Evolutionary conservation across 495 filamentous ascomycete genomes (phyloP).

Genomic region (Amniculicola lignicola): DNA sequence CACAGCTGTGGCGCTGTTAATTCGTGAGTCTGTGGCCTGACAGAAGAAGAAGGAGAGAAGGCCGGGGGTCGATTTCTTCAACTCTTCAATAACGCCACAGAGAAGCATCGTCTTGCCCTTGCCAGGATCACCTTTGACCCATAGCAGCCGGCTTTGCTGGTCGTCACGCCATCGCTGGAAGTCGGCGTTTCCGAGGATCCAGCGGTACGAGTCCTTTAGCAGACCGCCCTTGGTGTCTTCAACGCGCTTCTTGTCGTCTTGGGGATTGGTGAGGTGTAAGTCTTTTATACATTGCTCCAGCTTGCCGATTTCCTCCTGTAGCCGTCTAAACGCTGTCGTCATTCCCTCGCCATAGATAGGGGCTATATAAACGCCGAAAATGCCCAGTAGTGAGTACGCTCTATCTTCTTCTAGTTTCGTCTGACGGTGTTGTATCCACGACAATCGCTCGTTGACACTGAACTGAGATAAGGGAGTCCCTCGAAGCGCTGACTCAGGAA

Average conservation of each 20-base stretch:
- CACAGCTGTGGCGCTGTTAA: too few relatives aligned
- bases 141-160: slow-evolving; percentile 1
- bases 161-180: slow-evolving; percentile 33
- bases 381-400: slow-evolving; percentile 11
- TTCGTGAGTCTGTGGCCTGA: too few relatives aligned
- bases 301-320: neutral
- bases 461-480: slow-evolving; percentile 10
- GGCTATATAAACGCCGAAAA: slow-evolving; percentile 2
- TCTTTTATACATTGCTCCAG: neutral
- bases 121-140: too few relatives aligned
- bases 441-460: slow-evolving; percentile 13
- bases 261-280: slow-evolving; percentile 7
- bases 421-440: slow-evolving; percentile 12
- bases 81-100: too few relatives aligned
- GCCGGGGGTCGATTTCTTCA: too few relatives aligned
- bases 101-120: too few relatives aligned
- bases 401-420: slow-evolving; percentile 17
- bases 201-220: slow-evolving; percentile 49
- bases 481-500: slow-evolving; percentile 9
- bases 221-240: too few relatives aligned
- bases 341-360: slow-evolving; percentile 1
- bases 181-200: slow-evolving; percentile 43
- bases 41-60: too few relatives aligned
- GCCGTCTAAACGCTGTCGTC: slow-evolving; percentile 1
- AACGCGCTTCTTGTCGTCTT: slow-evolving; percentile 40